Evolutionary conservation across 495 filamentous ascomycete genomes (phyloP).

Genomic region (Barbatosphaeria neglecta): DNA sequence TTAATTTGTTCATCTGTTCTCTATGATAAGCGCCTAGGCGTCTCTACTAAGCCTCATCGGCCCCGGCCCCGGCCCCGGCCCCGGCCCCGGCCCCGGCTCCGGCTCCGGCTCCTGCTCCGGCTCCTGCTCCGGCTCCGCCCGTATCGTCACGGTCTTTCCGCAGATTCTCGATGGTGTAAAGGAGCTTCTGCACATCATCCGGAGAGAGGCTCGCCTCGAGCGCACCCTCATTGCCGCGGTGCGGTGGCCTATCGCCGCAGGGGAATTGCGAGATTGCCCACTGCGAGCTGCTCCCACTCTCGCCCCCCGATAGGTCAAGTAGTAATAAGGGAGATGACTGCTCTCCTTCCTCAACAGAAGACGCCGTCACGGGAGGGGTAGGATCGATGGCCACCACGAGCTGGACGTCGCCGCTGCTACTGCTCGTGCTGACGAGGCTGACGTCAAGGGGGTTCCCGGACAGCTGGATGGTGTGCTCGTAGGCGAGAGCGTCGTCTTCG

Average conservation of each 20-base stretch:
- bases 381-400: conserved; percentile 49
- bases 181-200: conserved; percentile 38
- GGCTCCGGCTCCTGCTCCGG: too few species aligned
- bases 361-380: conserved; percentile 18
- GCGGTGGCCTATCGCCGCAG: background rate
- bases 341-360: background rate
- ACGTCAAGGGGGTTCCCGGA: conserved; percentile 54
- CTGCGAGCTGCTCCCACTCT: too few species aligned
- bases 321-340: background rate
- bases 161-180: conserved; percentile 64
- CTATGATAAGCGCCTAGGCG: too few species aligned
- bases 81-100: too few species aligned
- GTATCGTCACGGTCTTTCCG: conserved; percentile 51
- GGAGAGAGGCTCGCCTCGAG: conserved; percentile 2
- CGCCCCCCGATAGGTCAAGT: too few species aligned
- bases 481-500: conserved; percentile 26
- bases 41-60: too few species aligned
- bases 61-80: too few species aligned
- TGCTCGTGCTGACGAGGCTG: conserved; percentile 10
- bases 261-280: background rate
- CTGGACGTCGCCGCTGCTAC: conserved; percentile 5
- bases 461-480: conserved; percentile 34
- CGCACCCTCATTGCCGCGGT: too few species aligned
- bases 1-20: too few species aligned
- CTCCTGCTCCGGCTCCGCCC: conserved; percentile 7